Base-by-base conservation (phyloP, 1,139 yeast species). In the Dujonia santamariae region DNA sequence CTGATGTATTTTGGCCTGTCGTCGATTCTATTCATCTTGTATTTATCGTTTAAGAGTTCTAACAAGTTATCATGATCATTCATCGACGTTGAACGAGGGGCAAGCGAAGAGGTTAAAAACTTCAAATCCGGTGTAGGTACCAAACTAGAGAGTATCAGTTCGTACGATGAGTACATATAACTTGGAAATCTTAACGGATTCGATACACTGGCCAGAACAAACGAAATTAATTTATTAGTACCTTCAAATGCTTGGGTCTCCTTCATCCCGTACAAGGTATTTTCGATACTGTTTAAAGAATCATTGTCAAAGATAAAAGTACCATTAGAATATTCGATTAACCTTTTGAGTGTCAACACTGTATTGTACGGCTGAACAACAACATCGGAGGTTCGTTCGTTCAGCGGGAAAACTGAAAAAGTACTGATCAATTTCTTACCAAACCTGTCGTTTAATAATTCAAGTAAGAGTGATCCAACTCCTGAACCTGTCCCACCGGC, bases 401-500 rank as follows among this genome's bases (percentile, higher is more conserved):
- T 82, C 32, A 78, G 74, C 1, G 96, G 96, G 52, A 92, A 90
- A 1, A 92, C 83, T 35, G 92, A 85, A 48, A 85, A 85, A 0
- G 98, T 88, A 37, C 85, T 86, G 12, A 86, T 69, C 32, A 92
- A 60, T 53, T 88, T 90, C 54, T 90, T 90, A 3, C 72, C 73
- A 52, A 80, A 90, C 39, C 92, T 65, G 54, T 94, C 98, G 37
- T 80, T 78, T 40, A 94, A 60, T 18, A 80, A 66, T 54, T 92
- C 97, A 32, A 92, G 61, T 31, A 92, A 50, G 41, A 75, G 75
- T 0, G 96, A 86, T 0, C 98, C 98, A 29, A 88, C 78, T 6
- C 98, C 98, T 0, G 96, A 85, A 0, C 98, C 98, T 0, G 98
- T 92, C 24, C 98, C 98, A 18, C 98, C 98, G 0, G 97, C 97